Percentiles rank a stretch among this genome's conserved stretches.
phyloP scores from a whole-genome alignment of 306 rosid genomes.

The Sesbania bispinosa region DNA sequence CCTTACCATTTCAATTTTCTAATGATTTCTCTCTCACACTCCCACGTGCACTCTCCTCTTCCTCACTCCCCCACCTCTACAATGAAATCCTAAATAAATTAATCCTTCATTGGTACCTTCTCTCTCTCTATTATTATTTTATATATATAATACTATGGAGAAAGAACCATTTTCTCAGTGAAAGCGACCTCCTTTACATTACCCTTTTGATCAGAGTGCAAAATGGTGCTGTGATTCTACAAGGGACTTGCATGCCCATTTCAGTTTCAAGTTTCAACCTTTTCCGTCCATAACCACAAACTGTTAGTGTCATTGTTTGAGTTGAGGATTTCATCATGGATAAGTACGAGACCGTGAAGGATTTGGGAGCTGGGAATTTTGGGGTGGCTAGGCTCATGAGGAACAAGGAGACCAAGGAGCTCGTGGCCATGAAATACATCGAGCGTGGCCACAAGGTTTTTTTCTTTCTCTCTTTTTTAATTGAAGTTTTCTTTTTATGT shows the following conservation, averaged over 20 bases:
- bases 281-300: neutral
- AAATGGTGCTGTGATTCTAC: constrained; percentile 22
- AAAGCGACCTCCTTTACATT: constrained; percentile 5
- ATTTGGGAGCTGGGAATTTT: constrained; percentile 73
- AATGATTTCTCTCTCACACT: constrained; percentile 25
- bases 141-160: neutral
- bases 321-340: constrained; percentile 41
- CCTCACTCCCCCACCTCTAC: neutral
- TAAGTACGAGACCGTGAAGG: constrained; percentile 63
- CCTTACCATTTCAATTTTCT: constrained; percentile 18
- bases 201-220: constrained; percentile 19
- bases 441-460: constrained; percentile 69
- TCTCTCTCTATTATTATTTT: neutral
- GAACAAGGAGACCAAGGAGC: constrained; percentile 73
- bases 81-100: constrained; percentile 12
- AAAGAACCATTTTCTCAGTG: constrained; percentile 22
- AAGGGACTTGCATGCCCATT: constrained; percentile 30
- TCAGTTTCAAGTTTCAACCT: neutral
- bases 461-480: neutral
- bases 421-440: constrained; percentile 80
- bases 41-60: constrained; percentile 38
- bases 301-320: neutral
- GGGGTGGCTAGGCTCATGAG: constrained; percentile 75
- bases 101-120: neutral
- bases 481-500: neutral